phyloP scores from a whole-genome alignment of 176 grass and related monocot species.

The Rhipidocladum racemiflorum region DNA sequence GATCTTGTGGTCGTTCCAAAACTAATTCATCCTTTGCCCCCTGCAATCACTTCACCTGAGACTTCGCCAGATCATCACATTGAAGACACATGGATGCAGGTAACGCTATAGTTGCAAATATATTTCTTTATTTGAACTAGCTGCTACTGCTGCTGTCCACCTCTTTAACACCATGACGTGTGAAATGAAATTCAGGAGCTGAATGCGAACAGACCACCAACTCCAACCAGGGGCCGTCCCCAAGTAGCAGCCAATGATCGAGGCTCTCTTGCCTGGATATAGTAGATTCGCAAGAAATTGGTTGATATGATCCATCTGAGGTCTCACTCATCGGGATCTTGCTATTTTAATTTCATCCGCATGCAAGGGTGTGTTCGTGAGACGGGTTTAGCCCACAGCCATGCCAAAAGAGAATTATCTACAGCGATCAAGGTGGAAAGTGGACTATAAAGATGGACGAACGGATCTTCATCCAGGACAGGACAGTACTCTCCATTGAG shows the following conservation, averaged over 20 bases:
- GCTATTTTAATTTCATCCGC: slow-evolving; percentile 6
- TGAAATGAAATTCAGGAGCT: slow-evolving; percentile 62
- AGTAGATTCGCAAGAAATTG: slow-evolving; percentile 41
- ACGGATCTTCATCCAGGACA: slow-evolving; percentile 22
- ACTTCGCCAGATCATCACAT: slow-evolving; percentile 83
- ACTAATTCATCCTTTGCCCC: slow-evolving; percentile 98
- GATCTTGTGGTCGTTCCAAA: slow-evolving; percentile 99
- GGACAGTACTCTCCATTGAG: not conserved
- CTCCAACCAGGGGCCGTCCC: slow-evolving; percentile 89
- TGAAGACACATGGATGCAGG: slow-evolving; percentile 99
- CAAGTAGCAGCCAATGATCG: slow-evolving; percentile 73
- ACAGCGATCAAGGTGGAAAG: slow-evolving; percentile 19
- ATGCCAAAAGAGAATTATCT: slow-evolving; percentile 22
- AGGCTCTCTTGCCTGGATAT: slow-evolving; percentile 96
- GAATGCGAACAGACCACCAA: slow-evolving; percentile 97
- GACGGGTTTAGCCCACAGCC: slow-evolving; percentile 10
- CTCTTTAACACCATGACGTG: not conserved
- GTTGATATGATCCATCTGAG: slow-evolving; percentile 43
- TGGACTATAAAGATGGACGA: slow-evolving; percentile 12
- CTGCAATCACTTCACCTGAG: slow-evolving; percentile 86
- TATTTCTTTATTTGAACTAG: slow-evolving; percentile 6
- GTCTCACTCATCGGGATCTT: slow-evolving; percentile 31
- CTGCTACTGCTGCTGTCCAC: not conserved
- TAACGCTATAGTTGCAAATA: slow-evolving; percentile 21
- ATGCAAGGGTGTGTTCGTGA: slow-evolving; percentile 22